Conservation (phyloP, 2,329 filamentous ascomycete species). For the Ascochyta viciae-villosae region DNA sequence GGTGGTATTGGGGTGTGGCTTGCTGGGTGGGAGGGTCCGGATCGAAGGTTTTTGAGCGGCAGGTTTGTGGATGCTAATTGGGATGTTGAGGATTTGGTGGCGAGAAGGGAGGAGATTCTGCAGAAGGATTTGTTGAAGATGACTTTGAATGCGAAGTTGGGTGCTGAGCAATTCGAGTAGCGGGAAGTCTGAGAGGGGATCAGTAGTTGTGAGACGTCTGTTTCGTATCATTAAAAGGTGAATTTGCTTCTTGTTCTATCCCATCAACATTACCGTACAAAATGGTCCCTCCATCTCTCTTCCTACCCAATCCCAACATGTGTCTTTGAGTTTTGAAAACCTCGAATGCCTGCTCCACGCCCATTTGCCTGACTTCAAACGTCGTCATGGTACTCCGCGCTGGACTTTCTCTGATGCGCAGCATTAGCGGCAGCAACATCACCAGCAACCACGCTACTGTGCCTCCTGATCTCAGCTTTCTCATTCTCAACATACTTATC, state of each 20-base stretch:
- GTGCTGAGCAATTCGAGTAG: constrained; percentile 19
- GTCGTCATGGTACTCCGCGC: constrained; percentile 7
- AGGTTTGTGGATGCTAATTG: constrained; percentile 37
- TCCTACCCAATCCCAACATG: not conserved
- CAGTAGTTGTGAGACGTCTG: not conserved
- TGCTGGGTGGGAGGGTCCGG: constrained; percentile 26
- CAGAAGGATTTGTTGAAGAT: constrained; percentile 23
- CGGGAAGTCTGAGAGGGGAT: not conserved
- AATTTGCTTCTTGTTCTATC: not conserved
- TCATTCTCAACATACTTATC: constrained; percentile 55
- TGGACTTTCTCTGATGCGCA: constrained; percentile 1
- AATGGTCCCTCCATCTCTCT: no score
- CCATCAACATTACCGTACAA: not conserved
- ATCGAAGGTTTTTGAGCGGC: constrained; percentile 33
- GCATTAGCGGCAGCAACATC: constrained; percentile 24
- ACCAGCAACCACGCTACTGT: constrained; percentile 30
- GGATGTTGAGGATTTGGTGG: constrained; percentile 40
- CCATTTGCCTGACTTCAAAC: not conserved
- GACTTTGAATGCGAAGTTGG: constrained; percentile 24
- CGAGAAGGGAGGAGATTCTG: constrained; percentile 25
- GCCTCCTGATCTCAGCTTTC: constrained; percentile 34
- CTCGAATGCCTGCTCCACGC: not conserved
- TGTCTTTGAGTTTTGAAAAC: not conserved
- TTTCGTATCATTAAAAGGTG: not conserved
- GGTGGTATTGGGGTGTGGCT: constrained; percentile 41